phyloP scores from a whole-genome alignment of 1,139 yeast genomes.

The Candida tetrigidarum region DNA sequence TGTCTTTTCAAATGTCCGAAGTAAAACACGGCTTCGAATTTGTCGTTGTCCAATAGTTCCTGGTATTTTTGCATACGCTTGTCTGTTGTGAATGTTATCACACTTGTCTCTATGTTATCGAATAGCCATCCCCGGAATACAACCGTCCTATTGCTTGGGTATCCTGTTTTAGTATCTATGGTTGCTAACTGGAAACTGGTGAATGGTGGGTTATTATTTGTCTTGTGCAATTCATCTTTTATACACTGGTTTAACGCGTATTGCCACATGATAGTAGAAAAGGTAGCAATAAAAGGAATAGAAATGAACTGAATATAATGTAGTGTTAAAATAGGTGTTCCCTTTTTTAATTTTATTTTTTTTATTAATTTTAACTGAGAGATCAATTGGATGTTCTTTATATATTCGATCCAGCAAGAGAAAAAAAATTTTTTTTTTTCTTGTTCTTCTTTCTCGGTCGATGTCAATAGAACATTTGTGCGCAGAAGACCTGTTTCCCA shows the following conservation, averaged over 20 bases:
- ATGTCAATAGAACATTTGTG: neutral
- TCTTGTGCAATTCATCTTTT: conserved; percentile 14
- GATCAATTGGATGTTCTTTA: conserved; percentile 2
- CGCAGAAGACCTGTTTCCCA: conserved; percentile 10
- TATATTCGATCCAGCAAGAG: too few species aligned
- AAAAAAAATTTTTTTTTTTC: neutral
- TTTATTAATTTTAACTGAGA: neutral
- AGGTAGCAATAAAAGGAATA: neutral
- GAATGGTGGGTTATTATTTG: conserved; percentile 44
- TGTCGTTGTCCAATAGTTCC: conserved; percentile 54
- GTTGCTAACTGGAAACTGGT: conserved; percentile 72
- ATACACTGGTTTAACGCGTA: conserved; percentile 12
- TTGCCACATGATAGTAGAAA: conserved; percentile 1
- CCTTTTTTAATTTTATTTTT: too few species aligned
- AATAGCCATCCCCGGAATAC: conserved; percentile 78
- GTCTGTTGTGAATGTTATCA: conserved; percentile 74
- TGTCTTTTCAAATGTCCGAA: conserved; percentile 65
- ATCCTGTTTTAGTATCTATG: conserved; percentile 52
- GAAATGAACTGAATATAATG: neutral
- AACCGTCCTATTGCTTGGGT: conserved; percentile 71
- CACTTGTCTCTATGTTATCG: conserved; percentile 67
- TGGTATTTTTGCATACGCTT: conserved; percentile 64
- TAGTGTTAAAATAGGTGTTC: too few species aligned
- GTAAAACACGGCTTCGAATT: conserved; percentile 79
- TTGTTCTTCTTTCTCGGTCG: neutral